phyloP scores from a whole-genome alignment of 306 rosid species.

The Inga laurina region DNA sequence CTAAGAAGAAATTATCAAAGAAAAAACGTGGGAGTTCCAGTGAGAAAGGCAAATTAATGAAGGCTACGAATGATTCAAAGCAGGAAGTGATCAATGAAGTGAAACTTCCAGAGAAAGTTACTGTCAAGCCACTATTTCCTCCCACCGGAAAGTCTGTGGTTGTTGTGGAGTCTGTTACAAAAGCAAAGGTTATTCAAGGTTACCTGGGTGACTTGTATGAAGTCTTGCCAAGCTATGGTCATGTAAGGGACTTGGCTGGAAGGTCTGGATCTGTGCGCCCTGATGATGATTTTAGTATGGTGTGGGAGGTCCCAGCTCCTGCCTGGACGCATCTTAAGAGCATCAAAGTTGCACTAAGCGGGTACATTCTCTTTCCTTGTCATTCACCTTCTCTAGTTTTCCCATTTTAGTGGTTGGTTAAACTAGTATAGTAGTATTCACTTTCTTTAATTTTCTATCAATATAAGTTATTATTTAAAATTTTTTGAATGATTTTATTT shows the following conservation, averaged over 20 bases:
- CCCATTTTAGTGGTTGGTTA: constrained; percentile 25
- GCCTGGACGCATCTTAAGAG: constrained; percentile 98
- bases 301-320: constrained; percentile 98
- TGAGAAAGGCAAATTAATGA: constrained; percentile 32
- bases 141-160: constrained; percentile 66
- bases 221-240: constrained; percentile 98
- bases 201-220: constrained; percentile 91
- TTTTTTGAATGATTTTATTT: not conserved
- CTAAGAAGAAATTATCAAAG: constrained; percentile 42
- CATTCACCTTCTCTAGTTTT: constrained; percentile 24
- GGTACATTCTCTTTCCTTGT: constrained; percentile 55
- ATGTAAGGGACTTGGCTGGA: constrained; percentile 96
- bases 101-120: constrained; percentile 43
- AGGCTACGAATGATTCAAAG: constrained; percentile 31
- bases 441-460: not conserved
- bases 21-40: constrained; percentile 51
- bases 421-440: not conserved
- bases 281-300: constrained; percentile 95
- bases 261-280: constrained; percentile 98
- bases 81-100: constrained; percentile 35
- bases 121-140: constrained; percentile 62
- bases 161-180: constrained; percentile 91
- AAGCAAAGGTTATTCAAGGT: constrained; percentile 89
- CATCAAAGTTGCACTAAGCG: constrained; percentile 78
- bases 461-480: not conserved